Conservation (phyloP, 768 basidiomycete species). For the Trametes sanguinea region DNA sequence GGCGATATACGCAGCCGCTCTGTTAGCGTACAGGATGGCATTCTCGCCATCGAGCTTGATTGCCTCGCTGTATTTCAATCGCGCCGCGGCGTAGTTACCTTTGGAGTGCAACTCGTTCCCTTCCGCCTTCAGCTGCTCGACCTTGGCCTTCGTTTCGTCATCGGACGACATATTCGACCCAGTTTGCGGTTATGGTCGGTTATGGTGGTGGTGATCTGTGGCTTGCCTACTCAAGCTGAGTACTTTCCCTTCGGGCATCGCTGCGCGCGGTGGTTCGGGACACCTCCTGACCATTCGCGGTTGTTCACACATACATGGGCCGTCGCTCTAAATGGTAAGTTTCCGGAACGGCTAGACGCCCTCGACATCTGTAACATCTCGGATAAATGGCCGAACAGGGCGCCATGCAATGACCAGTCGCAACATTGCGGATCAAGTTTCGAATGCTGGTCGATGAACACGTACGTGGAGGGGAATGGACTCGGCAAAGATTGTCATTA, state of each 20-base stretch:
- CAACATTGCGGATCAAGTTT: too few relatives aligned
- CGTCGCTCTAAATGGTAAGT: background rate
- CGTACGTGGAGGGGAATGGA: too few relatives aligned
- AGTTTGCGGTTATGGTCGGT: background rate
- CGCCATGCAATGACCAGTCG: too few relatives aligned
- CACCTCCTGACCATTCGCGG: background rate
- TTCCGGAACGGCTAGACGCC: background rate
- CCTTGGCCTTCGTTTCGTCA: conserved; percentile 12
- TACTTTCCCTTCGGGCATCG: background rate
- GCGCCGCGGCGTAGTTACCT: conserved; percentile 38
- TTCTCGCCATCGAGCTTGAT: conserved; percentile 42
- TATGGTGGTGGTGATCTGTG: background rate
- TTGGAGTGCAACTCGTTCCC: conserved; percentile 42
- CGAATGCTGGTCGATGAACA: too few relatives aligned
- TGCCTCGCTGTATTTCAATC: conserved; percentile 44
- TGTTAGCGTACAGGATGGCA: conserved; percentile 47
- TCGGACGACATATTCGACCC: conserved; percentile 10
- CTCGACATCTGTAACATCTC: too few relatives aligned
- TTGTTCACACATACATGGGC: background rate
- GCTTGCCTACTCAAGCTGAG: background rate
- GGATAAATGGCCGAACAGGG: too few relatives aligned
- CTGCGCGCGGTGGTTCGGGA: background rate
- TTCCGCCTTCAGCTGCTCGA: conserved; percentile 39
- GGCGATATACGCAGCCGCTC: conserved; percentile 41
- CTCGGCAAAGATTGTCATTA: background rate